Evolutionary conservation across 768 basidiomycete genomes (phyloP), one percentile per base, ranked within the genome.

Genomic region (Lactarius vividus): DNA sequence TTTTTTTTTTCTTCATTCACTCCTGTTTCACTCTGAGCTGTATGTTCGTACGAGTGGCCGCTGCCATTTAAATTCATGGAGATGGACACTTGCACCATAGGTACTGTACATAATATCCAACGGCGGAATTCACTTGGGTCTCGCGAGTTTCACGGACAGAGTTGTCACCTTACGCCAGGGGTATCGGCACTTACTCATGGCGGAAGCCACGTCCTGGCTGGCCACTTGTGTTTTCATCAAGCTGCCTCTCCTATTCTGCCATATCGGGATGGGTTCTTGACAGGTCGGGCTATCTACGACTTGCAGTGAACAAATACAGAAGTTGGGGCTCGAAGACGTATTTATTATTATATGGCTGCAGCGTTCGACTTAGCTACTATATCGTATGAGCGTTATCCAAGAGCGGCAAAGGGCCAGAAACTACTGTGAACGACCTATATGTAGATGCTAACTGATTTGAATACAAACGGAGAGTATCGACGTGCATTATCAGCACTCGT

Each of bases 361-460:
- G 49, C 53, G 13, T 61, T 46, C 53, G 16, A 44, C 20, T 31
- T 33, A 11, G 54, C 31, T 55, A 55, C 54, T 55, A 55, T 55
- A 55, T 55, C 28, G 29, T 55, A 55, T 55, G 54, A 16, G 54
- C 29, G 35, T 33, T 49, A 56, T 56, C 35, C 44, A 35, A 57
- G 35, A 31, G n/a, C n/a, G 39, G 55, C 46, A 28, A 18, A 16
- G 11, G 56, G 23, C 18, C 42, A 13, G 28, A 52, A 57, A 39
- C 26, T 61, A 40, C 26, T 23, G 59, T 56, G 55, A 57, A 35
- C 16, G 37, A 56, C 28, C 35, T 39, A 61, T 26, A 6, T 58
- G 61, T 57, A 40, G 61, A 66, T 66, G 62, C 39, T 49, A 52
- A 66, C 39, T 49, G 52, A 57, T 37, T 9, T 57, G 55, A 62